Evolutionary conservation across 441 rosid species (phyloP), one percentile per base, ranked within the genome.

Genomic region (Gossypium schwendimanii): DNA sequence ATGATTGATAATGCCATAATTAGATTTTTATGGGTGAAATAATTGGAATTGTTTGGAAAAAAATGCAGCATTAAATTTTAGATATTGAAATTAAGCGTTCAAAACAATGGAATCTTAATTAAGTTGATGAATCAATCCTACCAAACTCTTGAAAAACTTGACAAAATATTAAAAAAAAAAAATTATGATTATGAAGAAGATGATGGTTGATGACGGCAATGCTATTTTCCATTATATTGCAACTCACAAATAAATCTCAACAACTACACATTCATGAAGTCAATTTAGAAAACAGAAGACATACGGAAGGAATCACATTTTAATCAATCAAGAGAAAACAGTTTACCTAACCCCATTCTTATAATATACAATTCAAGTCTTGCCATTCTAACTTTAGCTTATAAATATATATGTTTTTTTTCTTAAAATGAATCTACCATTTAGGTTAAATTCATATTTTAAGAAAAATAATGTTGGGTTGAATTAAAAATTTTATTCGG

Each of bases 261-360:
- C 69, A 64, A 64, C 69, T 41, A 41, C 69, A 63, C 52, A 63
- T 11, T 63, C 69, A 63, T 49, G 53, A 20, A 41, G 2, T 41
- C n/a, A 9, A 63, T 0, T 20, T 41, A 4, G 31, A 41, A 41
- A 41, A 20, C 1, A 17, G 36, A 24, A 0, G 6, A 33, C 15
- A n/a, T 61, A 20, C 4, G 52, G 45, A 17, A 33, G 47, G 49
- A 53, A 53, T 53, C 59, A 18, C 59, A 53, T 62, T 33, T 54
- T 8, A 20, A 24, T 59, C 63, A 26, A 59, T 59, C 18, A 24
- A 59, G 5, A 11, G 2, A 4, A 26, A 58, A 59, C 10, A 9
- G 49, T 6, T 36, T 18, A 62, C 67, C 67, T 36, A 62, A 62
- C 3, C 67, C 26, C 49, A 15, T 17, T 9, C 26, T 18, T 8